Percentiles rank a stretch among this genome's conserved stretches.
Conservation (phyloP, 176 grass and related monocot species). For the Lolium multiflorum region DNA sequence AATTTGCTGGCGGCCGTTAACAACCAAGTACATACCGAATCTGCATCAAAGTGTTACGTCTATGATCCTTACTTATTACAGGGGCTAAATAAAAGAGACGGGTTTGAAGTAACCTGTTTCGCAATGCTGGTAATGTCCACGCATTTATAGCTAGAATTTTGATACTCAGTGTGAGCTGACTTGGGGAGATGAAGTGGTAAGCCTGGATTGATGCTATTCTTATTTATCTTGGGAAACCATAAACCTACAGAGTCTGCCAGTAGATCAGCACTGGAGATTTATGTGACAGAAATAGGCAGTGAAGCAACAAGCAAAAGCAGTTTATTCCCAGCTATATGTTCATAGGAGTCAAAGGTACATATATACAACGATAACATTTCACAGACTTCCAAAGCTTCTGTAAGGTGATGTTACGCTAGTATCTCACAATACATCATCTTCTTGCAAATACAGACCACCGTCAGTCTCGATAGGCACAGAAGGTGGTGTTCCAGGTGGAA, state of each 20-base stretch:
- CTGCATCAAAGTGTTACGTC: no score
- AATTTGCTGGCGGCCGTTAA: no score
- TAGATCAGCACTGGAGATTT: background rate
- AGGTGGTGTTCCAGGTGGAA: slow-evolving; percentile 91
- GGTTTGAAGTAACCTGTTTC: no score
- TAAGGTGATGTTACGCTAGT: background rate
- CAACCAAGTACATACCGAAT: no score
- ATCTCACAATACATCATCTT: slow-evolving; percentile 86
- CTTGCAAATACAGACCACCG: slow-evolving; percentile 64
- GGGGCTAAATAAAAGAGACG: no score
- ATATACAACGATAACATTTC: slow-evolving; percentile 24
- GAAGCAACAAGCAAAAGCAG: background rate
- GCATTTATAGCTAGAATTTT: no score
- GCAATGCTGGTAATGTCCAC: no score
- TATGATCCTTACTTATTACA: no score
- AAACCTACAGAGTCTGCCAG: background rate
- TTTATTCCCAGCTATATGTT: background rate
- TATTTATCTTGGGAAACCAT: background rate
- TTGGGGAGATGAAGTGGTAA: no score
- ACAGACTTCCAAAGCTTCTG: slow-evolving; percentile 28
- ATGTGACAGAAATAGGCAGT: background rate
- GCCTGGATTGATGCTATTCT: no score
- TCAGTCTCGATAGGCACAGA: slow-evolving; percentile 83
- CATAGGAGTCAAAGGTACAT: background rate
- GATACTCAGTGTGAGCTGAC: no score